Evolutionary conservation across 768 basidiomycete genomes (phyloP).

Genomic region (Gyrodon lividus): DNA sequence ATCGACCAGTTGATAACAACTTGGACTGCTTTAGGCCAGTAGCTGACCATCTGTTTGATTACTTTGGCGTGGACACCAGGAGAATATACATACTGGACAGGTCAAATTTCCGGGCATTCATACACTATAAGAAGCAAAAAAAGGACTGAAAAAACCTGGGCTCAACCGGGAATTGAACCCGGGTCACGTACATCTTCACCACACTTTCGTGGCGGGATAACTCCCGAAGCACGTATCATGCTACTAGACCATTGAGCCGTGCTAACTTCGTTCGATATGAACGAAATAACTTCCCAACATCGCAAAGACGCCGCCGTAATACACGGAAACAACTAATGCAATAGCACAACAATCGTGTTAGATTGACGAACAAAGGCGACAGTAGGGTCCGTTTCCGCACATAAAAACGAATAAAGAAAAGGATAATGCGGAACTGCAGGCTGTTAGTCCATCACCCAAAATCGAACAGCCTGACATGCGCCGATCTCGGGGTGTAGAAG

Average conservation of each 20-base stretch:
- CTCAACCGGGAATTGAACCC: slow-evolving; percentile 38
- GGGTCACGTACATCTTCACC: slow-evolving; percentile 37
- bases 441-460: slow-evolving; percentile 56
- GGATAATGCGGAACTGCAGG: not conserved
- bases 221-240: slow-evolving; percentile 38
- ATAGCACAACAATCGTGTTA: not conserved
- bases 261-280: too few species aligned
- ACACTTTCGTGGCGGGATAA: slow-evolving; percentile 20
- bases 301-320: not conserved
- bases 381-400: not conserved
- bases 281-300: too few species aligned
- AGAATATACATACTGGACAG: too few species aligned
- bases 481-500: slow-evolving; percentile 72
- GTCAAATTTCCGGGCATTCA: too few species aligned
- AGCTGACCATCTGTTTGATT: too few species aligned
- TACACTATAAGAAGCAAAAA: not conserved
- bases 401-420: slow-evolving; percentile 1
- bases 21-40: too few species aligned
- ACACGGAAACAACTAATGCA: not conserved
- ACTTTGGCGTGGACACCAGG: too few species aligned
- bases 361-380: not conserved
- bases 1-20: too few species aligned
- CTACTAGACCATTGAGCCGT: slow-evolving; percentile 37
- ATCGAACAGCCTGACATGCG: slow-evolving; percentile 53
- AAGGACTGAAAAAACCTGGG: slow-evolving; percentile 15